phyloP scores from a whole-genome alignment of 129 eudicot species.

The Rutidosis leptorrhynchoides region DNA sequence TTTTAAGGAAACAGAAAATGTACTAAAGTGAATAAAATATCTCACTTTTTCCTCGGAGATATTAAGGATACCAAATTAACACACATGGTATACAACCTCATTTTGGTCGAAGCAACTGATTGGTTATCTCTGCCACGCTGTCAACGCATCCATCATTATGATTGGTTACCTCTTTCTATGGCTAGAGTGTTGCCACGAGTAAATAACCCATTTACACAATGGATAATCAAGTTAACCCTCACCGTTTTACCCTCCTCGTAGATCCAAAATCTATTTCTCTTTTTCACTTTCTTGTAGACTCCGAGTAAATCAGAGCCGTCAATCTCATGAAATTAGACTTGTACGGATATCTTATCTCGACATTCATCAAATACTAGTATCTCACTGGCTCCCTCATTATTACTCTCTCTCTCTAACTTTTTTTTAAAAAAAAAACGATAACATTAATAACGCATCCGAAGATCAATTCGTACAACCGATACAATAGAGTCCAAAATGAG shows the following conservation, averaged over 20 bases:
- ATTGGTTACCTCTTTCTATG: constrained; percentile 47
- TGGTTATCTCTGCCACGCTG: constrained; percentile 66
- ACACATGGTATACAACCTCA: constrained; percentile 41
- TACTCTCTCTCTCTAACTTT: too few species aligned
- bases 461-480: too few species aligned
- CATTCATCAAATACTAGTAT: constrained; percentile 22
- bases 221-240: constrained; percentile 32
- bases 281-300: constrained; percentile 23
- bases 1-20: constrained; percentile 32
- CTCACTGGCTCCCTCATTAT: constrained; percentile 34
- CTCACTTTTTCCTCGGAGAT: constrained; percentile 40
- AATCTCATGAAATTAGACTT: constrained; percentile 36
- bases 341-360: constrained; percentile 32
- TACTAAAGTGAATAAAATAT: constrained; percentile 28
- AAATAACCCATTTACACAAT: constrained; percentile 21
- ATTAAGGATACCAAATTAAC: constrained; percentile 39
- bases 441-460: too few species aligned
- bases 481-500: too few species aligned
- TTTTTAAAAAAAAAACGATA: too few species aligned
- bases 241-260: constrained; percentile 45
- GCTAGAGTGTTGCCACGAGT: constrained; percentile 33
- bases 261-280: constrained; percentile 21
- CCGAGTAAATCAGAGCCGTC: constrained; percentile 57
- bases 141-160: constrained; percentile 42
- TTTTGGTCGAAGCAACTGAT: constrained; percentile 63